Base-by-base conservation (phyloP, 2,329 filamentous ascomycete genomes). In the Aspergillus uvarum region DNA sequence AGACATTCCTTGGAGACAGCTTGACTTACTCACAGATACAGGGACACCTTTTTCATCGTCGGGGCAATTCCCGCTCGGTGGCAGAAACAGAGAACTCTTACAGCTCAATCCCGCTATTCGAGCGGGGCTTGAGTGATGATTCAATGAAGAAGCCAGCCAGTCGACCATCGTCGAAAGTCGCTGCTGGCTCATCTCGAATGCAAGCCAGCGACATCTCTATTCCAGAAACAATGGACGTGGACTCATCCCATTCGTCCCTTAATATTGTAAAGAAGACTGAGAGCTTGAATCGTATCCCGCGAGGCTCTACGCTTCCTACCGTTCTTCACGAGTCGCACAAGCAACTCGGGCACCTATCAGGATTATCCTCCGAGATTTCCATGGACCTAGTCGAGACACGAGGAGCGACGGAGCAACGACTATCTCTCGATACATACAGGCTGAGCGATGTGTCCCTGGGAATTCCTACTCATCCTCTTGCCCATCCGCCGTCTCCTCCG, bases 71-170 rank as follows among this genome's bases (percentile, higher is more conserved):
- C 10, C 74, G 74, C 48, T 79, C 79, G 2, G 74, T 80, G 26
- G 83, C 85, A 14, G 85, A 84, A 58, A 92, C 91, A 0, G 83
- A 86, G 29, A 87, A 88, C 53, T 94, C 90, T 0, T 92, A 92
- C 71, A 88, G 85, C 44, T 93, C 90, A 0, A 87, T 88, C 35
- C 91, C 92, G 4, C 81, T 95, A 7, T 82, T 96, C 12, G 89
- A 94, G 62, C 85, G 89, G 53, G 89, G 84, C 6, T 63, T 79
- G 51, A 73, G 70, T 32, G 74, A 82, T 52, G 78, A 82, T 16
- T 80, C 80, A 2, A 82, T 82, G 79, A 80, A 78, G 61, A 79
- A 77, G n/a, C 79, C 71, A 22, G 47, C 61, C 5, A 65, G 49
- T 29, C 63, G 62, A 7, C 54, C 60, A 12, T 52, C 58, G 53